Evolutionary conservation across 2,329 filamentous ascomycete genomes (phyloP).

Genomic region (Plenodomus biglobosus): DNA sequence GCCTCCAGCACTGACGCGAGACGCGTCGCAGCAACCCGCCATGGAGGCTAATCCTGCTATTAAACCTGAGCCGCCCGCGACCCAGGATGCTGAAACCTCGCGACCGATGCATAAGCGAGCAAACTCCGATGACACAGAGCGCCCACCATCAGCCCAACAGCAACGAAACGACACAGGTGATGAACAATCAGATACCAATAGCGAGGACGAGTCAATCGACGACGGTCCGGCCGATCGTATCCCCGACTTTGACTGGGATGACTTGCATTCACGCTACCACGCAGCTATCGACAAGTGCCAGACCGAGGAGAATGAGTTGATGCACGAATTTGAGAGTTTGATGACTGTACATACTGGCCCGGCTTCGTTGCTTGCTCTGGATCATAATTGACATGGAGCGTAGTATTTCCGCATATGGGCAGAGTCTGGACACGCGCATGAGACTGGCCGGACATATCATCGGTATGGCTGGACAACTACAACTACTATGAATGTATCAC

Average conservation of each 20-base stretch:
- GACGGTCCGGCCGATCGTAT: conserved; percentile 44
- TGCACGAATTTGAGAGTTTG: conserved; percentile 64
- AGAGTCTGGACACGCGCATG: conserved; percentile 67
- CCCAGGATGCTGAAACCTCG: conserved; percentile 8
- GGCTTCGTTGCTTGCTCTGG: neutral
- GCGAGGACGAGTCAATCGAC: conserved; percentile 11
- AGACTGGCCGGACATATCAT: conserved; percentile 75
- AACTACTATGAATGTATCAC: neutral
- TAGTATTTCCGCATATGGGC: conserved; percentile 84
- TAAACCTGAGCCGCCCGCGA: conserved; percentile 16
- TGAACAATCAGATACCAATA: conserved; percentile 5
- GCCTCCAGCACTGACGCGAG: conserved; percentile 9
- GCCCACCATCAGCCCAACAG: conserved; percentile 30
- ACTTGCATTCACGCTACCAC: conserved; percentile 71
- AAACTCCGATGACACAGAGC: conserved; percentile 29
- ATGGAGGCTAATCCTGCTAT: conserved; percentile 18
- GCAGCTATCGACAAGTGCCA: conserved; percentile 65
- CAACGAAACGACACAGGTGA: conserved; percentile 12
- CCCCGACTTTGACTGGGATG: conserved; percentile 70
- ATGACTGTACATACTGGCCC: conserved; percentile 39
- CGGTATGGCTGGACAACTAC: conserved; percentile 53
- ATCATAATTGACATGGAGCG: conserved; percentile 9
- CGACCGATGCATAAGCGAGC: conserved; percentile 11
- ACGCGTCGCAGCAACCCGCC: neutral
- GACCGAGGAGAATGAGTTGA: conserved; percentile 63